phyloP scores from a whole-genome alignment of 805 yeast species.

The Metschnikowia anglica region DNA sequence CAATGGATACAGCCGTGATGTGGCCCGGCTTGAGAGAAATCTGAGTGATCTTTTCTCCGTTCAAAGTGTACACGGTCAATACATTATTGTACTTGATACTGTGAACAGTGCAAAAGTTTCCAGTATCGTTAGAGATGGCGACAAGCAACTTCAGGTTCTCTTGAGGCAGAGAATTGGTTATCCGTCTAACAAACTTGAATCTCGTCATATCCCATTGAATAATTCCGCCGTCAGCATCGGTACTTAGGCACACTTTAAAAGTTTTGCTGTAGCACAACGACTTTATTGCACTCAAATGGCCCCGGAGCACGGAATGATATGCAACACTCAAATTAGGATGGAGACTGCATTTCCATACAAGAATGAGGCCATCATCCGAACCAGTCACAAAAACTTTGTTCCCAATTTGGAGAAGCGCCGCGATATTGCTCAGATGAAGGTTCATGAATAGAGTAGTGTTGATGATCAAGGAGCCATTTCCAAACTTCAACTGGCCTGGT shows the following conservation, averaged over 20 bases:
- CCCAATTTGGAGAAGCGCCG: constrained; percentile 42
- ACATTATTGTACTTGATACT: constrained; percentile 17
- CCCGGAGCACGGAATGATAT: constrained; percentile 50
- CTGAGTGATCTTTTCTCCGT: constrained; percentile 47
- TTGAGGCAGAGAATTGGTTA: constrained; percentile 21
- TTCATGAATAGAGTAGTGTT: constrained; percentile 46
- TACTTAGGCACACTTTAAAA: constrained; percentile 53
- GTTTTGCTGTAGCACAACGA: constrained; percentile 51
- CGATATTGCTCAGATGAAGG: constrained; percentile 41
- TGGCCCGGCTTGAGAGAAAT: constrained; percentile 20
- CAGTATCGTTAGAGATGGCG: constrained; percentile 55
- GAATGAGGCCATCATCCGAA: constrained; percentile 57
- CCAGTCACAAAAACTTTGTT: constrained; percentile 48
- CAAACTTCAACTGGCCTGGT: constrained; percentile 16
- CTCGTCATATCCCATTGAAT: constrained; percentile 65
- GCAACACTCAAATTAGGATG: constrained; percentile 31
- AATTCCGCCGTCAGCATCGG: constrained; percentile 55
- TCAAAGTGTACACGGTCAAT: constrained; percentile 48
- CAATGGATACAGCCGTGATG: constrained; percentile 29
- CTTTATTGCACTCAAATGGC: constrained; percentile 51
- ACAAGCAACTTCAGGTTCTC: constrained; percentile 28
- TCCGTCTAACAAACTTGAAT: constrained; percentile 47
- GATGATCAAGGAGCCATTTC: constrained; percentile 36
- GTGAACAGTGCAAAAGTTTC: constrained; percentile 46
- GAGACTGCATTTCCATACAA: constrained; percentile 51